Percentiles rank a stretch among this genome's conserved stretches.
Evolutionary conservation across 306 rosid genomes (phyloP).

Genomic region (Citrullus mucosospermus): DNA sequence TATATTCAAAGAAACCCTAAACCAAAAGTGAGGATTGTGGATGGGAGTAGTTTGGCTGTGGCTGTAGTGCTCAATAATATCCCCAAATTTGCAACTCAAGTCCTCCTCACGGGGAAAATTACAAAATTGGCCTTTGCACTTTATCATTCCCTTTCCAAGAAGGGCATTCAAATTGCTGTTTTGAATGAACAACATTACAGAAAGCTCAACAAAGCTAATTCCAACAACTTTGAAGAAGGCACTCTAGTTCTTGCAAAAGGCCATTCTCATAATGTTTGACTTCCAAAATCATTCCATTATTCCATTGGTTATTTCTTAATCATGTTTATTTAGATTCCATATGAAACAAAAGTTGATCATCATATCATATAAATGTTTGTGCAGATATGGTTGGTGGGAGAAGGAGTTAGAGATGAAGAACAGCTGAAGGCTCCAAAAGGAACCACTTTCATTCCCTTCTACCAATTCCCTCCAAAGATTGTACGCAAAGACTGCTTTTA

Average conservation of each 20-base stretch:
- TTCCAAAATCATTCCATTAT: background rate
- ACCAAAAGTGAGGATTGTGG: conserved; percentile 52
- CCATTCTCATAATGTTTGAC: conserved; percentile 35
- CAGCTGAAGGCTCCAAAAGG: conserved; percentile 61
- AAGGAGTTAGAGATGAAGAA: conserved; percentile 31
- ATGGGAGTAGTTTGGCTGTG: conserved; percentile 56
- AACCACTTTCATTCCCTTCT: conserved; percentile 53
- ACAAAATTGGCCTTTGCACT: conserved; percentile 53
- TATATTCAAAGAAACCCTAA: conserved; percentile 33
- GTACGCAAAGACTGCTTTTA: conserved; percentile 60
- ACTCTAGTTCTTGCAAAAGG: conserved; percentile 25
- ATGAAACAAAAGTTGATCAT: background rate
- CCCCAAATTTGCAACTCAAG: conserved; percentile 53
- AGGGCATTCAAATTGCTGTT: conserved; percentile 37
- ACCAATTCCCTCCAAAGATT: conserved; percentile 59
- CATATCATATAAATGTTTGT: background rate
- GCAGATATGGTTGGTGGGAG: conserved; percentile 71
- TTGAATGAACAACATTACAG: conserved; percentile 19
- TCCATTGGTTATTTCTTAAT: background rate
- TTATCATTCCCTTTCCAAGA: conserved; percentile 33
- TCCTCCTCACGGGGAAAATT: conserved; percentile 48
- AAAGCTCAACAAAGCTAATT: conserved; percentile 19
- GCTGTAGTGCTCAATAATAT: conserved; percentile 40
- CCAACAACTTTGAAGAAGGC: background rate
- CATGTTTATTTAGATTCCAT: background rate